Evolutionary conservation across 2,329 filamentous ascomycete genomes (phyloP).

Genomic region (Aureobasidium sp.): DNA sequence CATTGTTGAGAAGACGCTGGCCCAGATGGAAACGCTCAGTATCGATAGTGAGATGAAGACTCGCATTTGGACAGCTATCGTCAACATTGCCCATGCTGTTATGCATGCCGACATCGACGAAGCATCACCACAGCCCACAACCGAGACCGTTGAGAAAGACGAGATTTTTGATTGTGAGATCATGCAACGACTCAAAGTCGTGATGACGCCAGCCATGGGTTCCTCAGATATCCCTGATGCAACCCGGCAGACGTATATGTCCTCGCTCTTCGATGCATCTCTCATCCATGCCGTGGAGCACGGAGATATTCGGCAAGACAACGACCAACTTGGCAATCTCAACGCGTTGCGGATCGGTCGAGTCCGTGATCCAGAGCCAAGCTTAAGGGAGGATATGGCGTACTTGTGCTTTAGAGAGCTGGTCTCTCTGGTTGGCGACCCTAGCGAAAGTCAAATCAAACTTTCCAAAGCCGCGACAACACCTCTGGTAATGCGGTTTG

Average conservation of each 20-base stretch:
- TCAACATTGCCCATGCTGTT: slow-evolving; percentile 61
- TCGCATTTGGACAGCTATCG: slow-evolving; percentile 39
- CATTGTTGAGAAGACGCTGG: slow-evolving; percentile 40
- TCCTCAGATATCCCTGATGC: slow-evolving; percentile 57
- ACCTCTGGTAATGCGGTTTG: slow-evolving; percentile 74
- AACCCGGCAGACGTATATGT: slow-evolving; percentile 62
- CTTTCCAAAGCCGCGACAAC: slow-evolving; percentile 72
- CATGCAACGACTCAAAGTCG: slow-evolving; percentile 60
- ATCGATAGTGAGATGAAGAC: slow-evolving; percentile 21
- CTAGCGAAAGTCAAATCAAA: slow-evolving; percentile 40
- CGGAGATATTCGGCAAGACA: slow-evolving; percentile 49
- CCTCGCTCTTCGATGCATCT: slow-evolving; percentile 72
- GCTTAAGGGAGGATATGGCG: slow-evolving; percentile 62
- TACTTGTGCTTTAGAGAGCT: slow-evolving; percentile 78
- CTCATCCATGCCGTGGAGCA: slow-evolving; percentile 68
- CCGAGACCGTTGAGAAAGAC: slow-evolving; percentile 53
- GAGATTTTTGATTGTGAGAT: slow-evolving; percentile 74
- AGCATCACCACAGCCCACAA: slow-evolving; percentile 36
- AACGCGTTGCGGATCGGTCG: slow-evolving; percentile 62
- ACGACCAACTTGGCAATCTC: slow-evolving; percentile 51
- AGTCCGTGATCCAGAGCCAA: slow-evolving; percentile 61
- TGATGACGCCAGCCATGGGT: slow-evolving; percentile 71
- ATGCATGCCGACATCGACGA: slow-evolving; percentile 58
- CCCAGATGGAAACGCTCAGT: not conserved
- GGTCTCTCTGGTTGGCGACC: slow-evolving; percentile 28